Percentiles rank a stretch among this genome's conserved stretches.
phyloP scores from a whole-genome alignment of 768 basidiomycete species.

The Russula ochroleuca region DNA sequence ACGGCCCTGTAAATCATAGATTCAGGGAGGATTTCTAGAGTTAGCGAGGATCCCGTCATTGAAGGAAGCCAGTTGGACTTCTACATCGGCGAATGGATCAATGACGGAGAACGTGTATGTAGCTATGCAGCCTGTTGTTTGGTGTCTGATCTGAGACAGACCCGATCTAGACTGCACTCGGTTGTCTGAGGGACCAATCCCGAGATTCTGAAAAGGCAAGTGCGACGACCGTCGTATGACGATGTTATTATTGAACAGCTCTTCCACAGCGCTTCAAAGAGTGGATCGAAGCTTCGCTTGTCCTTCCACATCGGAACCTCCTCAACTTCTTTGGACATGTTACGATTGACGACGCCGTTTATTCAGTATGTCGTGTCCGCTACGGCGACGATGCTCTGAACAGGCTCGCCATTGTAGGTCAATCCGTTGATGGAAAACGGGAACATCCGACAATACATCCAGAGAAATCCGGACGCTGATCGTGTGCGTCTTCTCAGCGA shows the following conservation, averaged over 20 bases:
- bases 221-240: background rate
- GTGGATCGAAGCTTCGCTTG: constrained; percentile 43
- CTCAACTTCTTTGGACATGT: constrained; percentile 39
- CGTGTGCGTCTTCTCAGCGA: constrained; percentile 40
- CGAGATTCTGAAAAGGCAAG: constrained; percentile 14
- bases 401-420: constrained; percentile 33
- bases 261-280: constrained; percentile 39
- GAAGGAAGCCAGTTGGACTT: constrained; percentile 42
- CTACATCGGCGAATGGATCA: constrained; percentile 41
- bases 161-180: constrained; percentile 13
- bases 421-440: constrained; percentile 47
- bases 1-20: background rate
- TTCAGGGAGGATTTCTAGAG: constrained; percentile 35
- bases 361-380: constrained; percentile 14
- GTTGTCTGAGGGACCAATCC: constrained; percentile 14
- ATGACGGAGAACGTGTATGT: constrained; percentile 37
- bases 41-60: constrained; percentile 33
- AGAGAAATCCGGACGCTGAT: constrained; percentile 34
- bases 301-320: constrained; percentile 41
- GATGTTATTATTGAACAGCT: background rate
- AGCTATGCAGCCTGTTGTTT: constrained; percentile 30
- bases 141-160: background rate
- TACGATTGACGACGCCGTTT: constrained; percentile 31
- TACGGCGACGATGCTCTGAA: background rate
- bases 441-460: constrained; percentile 38